A percentile compares a stretch with the other conserved stretches of the same genome.
These are phyloP conservation scores for Teunomyces kruisii DNA, from an alignment of 805 yeast genomes.

Conservation along the genomic window DNA sequence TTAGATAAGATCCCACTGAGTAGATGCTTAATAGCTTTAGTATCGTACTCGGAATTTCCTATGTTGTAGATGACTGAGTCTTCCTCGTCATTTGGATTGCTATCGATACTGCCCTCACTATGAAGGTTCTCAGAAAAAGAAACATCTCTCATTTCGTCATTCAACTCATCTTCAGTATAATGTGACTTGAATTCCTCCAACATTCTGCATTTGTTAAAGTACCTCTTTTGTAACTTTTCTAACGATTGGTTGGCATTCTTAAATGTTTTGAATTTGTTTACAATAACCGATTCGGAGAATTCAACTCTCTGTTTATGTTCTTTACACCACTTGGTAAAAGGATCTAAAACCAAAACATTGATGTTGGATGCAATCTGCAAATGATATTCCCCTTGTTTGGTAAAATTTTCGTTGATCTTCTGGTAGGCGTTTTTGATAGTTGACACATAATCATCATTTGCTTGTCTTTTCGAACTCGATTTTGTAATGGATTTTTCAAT, in stretches of 20 bases:
- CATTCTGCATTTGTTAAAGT: conserved; percentile 74
- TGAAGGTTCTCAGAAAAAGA: conserved; percentile 12
- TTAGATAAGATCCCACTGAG: conserved; percentile 36
- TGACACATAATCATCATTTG: conserved; percentile 58
- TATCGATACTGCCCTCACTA: conserved; percentile 4
- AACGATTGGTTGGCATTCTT: conserved; percentile 47
- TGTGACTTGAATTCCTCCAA: conserved; percentile 63
- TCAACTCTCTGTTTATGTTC: conserved; percentile 70
- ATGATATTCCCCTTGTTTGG: conserved; percentile 58
- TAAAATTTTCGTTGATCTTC: conserved; percentile 55
- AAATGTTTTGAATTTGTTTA: conserved; percentile 51
- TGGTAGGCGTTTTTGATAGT: conserved; percentile 62
- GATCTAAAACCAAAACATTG: conserved; percentile 58
- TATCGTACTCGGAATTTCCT: conserved; percentile 31
- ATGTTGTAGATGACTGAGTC: conserved; percentile 24
- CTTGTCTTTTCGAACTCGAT: conserved; percentile 42
- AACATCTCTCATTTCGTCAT: conserved; percentile 26
- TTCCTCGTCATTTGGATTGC: conserved; percentile 10
- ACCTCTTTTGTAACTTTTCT: conserved; percentile 61
- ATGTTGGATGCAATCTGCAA: conserved; percentile 62
- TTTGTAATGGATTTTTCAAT: conserved; percentile 38
- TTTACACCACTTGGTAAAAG: conserved; percentile 71
- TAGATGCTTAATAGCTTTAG: conserved; percentile 32
- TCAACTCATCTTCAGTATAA: conserved; percentile 44
- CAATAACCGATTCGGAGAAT: conserved; percentile 55